Conservation (phyloP, 345 rosid genomes). For the Erodium maritimum region DNA sequence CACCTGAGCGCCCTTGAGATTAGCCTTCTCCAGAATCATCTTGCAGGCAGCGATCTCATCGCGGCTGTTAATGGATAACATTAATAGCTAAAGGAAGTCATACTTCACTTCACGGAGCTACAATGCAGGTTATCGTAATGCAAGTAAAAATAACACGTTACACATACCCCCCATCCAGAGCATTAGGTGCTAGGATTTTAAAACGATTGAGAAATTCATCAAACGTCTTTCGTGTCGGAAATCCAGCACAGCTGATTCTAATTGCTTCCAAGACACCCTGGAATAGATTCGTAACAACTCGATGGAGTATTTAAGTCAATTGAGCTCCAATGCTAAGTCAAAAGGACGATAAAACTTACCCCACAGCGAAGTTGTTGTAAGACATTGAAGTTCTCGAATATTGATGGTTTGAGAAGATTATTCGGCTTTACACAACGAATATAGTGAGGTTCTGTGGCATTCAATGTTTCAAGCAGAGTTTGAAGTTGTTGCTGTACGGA, state of each 20-base stretch:
- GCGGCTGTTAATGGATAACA: slow-evolving; percentile 25
- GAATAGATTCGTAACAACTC: slow-evolving; percentile 7
- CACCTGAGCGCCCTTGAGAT: slow-evolving; percentile 84
- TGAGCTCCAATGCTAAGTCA: slow-evolving; percentile 9
- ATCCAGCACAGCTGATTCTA: slow-evolving; percentile 97
- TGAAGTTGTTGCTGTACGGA: slow-evolving; percentile 87
- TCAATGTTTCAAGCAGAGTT: slow-evolving; percentile 82
- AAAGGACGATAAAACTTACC: slow-evolving; percentile 38
- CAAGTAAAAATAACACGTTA: slow-evolving; percentile 1
- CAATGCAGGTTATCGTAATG: slow-evolving; percentile 4
- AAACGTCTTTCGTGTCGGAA: slow-evolving; percentile 81
- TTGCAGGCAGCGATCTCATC: slow-evolving; percentile 72
- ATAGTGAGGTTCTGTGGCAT: slow-evolving; percentile 88
- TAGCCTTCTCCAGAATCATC: slow-evolving; percentile 61
- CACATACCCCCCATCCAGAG: slow-evolving; percentile 42
- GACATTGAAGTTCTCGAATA: slow-evolving; percentile 71
- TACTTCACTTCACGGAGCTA: slow-evolving; percentile 2
- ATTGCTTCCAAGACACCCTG: slow-evolving; percentile 99
- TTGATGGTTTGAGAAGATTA: slow-evolving; percentile 77
- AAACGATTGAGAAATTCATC: slow-evolving; percentile 62
- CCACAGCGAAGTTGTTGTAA: slow-evolving; percentile 94
- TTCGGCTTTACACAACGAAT: slow-evolving; percentile 97
- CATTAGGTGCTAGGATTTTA: slow-evolving; percentile 51
- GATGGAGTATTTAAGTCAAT: slow-evolving; percentile 1
- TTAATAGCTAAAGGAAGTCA: slow-evolving; percentile 8